phyloP scores from a whole-genome alignment of 1,284 basidiomycete genomes.

The Moesziomyces globuligerus region DNA sequence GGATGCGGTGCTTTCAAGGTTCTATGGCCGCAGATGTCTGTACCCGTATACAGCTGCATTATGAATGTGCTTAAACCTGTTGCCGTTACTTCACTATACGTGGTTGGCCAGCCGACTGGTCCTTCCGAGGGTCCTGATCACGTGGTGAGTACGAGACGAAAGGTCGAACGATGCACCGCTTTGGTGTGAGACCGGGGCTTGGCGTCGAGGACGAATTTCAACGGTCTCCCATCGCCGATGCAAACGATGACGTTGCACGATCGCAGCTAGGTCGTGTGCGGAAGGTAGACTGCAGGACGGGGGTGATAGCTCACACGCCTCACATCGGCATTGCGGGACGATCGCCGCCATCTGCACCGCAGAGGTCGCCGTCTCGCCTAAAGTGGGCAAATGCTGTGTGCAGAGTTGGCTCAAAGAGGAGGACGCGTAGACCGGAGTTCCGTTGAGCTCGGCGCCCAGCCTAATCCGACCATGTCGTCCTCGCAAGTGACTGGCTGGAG shows the following conservation, averaged over 20 bases:
- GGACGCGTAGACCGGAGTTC: conserved; percentile 7
- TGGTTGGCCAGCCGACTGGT: too few species aligned
- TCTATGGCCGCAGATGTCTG: conserved; percentile 77
- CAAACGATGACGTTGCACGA: too few species aligned
- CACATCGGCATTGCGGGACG: neutral
- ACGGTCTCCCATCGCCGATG: too few species aligned
- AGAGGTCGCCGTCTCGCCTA: neutral
- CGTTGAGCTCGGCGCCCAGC: conserved; percentile 30
- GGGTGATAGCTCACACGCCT: conserved; percentile 11
- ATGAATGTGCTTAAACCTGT: too few species aligned
- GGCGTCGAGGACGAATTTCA: conserved; percentile 4
- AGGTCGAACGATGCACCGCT: too few species aligned
- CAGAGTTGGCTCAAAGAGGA: neutral
- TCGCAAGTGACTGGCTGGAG: too few species aligned
- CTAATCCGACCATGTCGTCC: conserved; percentile 4
- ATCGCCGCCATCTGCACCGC: too few species aligned
- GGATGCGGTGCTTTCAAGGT: conserved; percentile 82
- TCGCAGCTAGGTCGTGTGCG: too few species aligned
- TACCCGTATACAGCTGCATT: neutral
- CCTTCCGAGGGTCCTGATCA: too few species aligned
- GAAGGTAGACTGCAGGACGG: too few species aligned
- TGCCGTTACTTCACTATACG: too few species aligned
- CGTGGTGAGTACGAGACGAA: too few species aligned
- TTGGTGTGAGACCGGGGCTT: conserved; percentile 4
- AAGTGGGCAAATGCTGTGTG: neutral